These are phyloP conservation scores for Thraustochytrium striatum DNA, from an alignment of 352 stramenopile genomes.

Conservation along the genomic window DNA sequence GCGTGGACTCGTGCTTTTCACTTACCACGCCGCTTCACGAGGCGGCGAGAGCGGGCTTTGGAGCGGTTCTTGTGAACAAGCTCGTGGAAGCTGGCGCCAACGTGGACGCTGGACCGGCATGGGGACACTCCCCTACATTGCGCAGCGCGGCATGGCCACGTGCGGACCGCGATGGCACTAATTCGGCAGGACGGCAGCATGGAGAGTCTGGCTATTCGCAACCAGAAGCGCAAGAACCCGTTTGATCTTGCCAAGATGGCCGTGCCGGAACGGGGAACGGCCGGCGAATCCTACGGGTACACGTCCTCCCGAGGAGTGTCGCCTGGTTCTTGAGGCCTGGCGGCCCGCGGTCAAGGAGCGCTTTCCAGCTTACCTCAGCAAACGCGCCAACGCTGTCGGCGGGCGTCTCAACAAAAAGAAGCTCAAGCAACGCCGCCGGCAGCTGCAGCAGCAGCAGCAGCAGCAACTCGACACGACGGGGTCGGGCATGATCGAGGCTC, in stretches of 20 bases:
- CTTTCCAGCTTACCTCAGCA: too few relatives aligned
- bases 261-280: background rate
- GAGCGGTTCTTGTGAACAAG: background rate
- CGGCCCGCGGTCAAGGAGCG: too few relatives aligned
- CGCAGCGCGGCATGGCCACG: conserved; percentile 20
- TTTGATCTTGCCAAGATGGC: background rate
- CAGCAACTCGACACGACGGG: too few relatives aligned
- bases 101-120: conserved; percentile 12
- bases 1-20: conserved; percentile 3
- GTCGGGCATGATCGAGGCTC: too few relatives aligned
- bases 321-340: too few relatives aligned
- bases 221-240: conserved; percentile 8
- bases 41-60: conserved; percentile 1
- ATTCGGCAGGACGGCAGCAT: background rate
- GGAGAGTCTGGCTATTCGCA: background rate
- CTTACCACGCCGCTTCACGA: conserved; percentile 30
- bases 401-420: too few relatives aligned
- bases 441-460: too few relatives aligned
- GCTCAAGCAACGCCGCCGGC: too few relatives aligned
- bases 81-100: conserved; percentile 2
- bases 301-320: too few relatives aligned
- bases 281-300: conserved; percentile 8
- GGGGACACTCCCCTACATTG: conserved; percentile 31
- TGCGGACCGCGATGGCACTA: background rate
- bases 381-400: too few relatives aligned